These are phyloP conservation scores for Pulveroboletus sp. DNA, from an alignment of 768 basidiomycete species.

Conservation along the genomic window DNA sequence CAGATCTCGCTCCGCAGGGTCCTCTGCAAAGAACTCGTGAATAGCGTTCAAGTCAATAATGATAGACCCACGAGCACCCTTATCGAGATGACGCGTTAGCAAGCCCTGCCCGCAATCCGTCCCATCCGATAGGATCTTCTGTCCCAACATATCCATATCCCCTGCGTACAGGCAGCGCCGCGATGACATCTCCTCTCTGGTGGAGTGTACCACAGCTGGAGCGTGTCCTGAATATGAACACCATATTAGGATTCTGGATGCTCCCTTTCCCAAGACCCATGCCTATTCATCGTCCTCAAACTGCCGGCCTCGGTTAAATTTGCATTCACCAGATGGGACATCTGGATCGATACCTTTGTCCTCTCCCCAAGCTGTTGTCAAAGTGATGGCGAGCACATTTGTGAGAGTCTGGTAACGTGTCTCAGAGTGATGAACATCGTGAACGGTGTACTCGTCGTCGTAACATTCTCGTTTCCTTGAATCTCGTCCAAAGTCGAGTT, in stretches of 20 bases:
- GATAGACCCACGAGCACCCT: slow-evolving; percentile 10
- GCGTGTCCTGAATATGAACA: neutral
- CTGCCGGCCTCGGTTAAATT: neutral
- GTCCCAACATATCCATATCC: neutral
- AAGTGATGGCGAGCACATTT: neutral
- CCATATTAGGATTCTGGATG: neutral
- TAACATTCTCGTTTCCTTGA: neutral
- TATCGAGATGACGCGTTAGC: slow-evolving; percentile 17
- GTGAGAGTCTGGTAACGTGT: slow-evolving; percentile 11
- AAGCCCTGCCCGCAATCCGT: neutral
- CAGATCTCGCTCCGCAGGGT: slow-evolving; percentile 1
- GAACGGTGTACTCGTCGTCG: slow-evolving; percentile 4
- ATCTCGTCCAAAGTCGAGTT: slow-evolving; percentile 5
- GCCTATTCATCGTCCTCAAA: slow-evolving; percentile 16
- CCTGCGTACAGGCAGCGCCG: neutral
- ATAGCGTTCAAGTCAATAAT: slow-evolving; percentile 12
- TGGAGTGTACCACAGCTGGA: slow-evolving; percentile 3
- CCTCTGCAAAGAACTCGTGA: slow-evolving; percentile 1
- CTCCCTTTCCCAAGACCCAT: slow-evolving; percentile 17
- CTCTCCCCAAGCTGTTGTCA: neutral
- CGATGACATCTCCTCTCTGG: neutral
- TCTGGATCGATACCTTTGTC: slow-evolving; percentile 4
- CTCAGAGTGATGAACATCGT: slow-evolving; percentile 12
- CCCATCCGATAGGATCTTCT: slow-evolving; percentile 2
- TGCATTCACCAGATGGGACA: neutral